Evolutionary conservation across 169 alveolate species (phyloP), one percentile per base, ranked within the genome.

Genomic region (Plasmodium yoelii): DNA sequence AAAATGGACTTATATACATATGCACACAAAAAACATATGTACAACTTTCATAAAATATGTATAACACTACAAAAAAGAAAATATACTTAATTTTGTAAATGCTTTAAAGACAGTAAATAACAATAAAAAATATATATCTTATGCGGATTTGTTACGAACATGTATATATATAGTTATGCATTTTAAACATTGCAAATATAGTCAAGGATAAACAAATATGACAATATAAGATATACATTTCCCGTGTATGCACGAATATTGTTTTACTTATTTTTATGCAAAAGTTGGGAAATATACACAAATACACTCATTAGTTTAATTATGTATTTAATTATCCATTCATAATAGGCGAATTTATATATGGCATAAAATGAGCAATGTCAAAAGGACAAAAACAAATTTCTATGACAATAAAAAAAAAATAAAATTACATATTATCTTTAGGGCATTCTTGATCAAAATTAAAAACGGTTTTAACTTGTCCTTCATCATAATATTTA

Each of bases 401-500:
- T 34, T 28, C 39, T 28, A 28, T 28, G 39, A 5, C 22, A 59
- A 56, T 42, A 13, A 70, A 73, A 18, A 73, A 18, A 92, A n/a
- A n/a, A 73, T 53, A 84, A 70, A 34, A 68, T 93, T 77, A 87
- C 34, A 42, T 92, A 70, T 63, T 95, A 93, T 51, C 61, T 69
- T 12, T 51, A 24, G n/a, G 51, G 26, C 47, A 22, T 12, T 75
- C 82, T 68, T 94, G 64, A 65, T 59, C 88, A 91, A 74, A 26
- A 64, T 70, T 42, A 94, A 93, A 65, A 57, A 93, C 75, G 39
- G 92, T 26, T 72, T 93, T 61, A 80, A 92, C 63, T 47, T 87
- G 72, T 46, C 67, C 67, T 8, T 75, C 91, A 24, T 92, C 93
- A 19, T 86, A 71, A 60, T 87, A 92, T 34, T 89, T 73, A 13